Conservation (phyloP, 352 stramenopile species). For the Phytophthora citricola region DNA sequence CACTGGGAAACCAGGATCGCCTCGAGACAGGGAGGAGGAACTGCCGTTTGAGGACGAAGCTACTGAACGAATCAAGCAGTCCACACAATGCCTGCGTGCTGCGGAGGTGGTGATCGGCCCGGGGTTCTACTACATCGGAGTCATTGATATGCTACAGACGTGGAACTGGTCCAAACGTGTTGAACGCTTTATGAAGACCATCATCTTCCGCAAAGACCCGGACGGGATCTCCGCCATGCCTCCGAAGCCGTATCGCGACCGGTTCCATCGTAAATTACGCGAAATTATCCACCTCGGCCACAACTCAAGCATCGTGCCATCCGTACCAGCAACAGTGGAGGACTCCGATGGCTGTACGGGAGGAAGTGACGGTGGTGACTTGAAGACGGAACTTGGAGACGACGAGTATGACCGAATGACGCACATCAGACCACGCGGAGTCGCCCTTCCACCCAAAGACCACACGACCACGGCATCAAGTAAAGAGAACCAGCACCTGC, state of each 20-base stretch:
- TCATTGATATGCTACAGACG: conserved; percentile 90
- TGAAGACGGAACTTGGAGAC: conserved; percentile 20
- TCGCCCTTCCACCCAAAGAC: conserved; percentile 11
- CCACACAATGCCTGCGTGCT: conserved; percentile 63
- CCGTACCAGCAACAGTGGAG: conserved; percentile 14
- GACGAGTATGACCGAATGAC: conserved; percentile 37
- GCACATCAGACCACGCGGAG: conserved; percentile 28
- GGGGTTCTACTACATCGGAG: conserved; percentile 87
- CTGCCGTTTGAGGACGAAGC: conserved; percentile 22
- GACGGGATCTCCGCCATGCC: conserved; percentile 83
- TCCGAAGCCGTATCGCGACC: conserved; percentile 65
- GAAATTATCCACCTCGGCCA: conserved; percentile 78
- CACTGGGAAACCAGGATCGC: conserved; percentile 8
- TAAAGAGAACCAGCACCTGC: conserved; percentile 1
- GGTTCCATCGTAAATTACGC: conserved; percentile 76
- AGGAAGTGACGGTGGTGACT: background rate
- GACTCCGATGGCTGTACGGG: background rate
- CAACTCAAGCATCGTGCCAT: conserved; percentile 44
- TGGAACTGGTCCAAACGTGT: conserved; percentile 78
- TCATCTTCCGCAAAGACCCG: conserved; percentile 68
- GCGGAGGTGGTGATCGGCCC: conserved; percentile 83
- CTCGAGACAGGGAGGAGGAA: conserved; percentile 17
- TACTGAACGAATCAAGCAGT: conserved; percentile 57
- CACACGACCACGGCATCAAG: background rate
- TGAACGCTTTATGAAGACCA: conserved; percentile 78